phyloP scores from a whole-genome alignment of 805 yeast species.

The Teunomyces atbi region DNA sequence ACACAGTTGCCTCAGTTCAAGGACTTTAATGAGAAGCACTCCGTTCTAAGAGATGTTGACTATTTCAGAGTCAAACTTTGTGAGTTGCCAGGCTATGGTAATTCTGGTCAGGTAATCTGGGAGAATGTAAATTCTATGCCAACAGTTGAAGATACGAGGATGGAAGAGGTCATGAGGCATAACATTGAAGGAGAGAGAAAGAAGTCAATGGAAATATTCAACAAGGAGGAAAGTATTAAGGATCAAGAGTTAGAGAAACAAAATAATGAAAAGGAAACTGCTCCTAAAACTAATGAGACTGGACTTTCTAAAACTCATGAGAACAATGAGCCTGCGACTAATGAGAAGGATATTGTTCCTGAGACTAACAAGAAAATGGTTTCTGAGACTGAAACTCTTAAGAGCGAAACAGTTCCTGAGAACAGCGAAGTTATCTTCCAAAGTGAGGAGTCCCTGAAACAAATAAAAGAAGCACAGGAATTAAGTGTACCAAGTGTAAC shows the following conservation, averaged over 20 bases:
- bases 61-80: constrained; percentile 61
- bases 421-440: no score
- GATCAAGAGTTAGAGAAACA: not conserved
- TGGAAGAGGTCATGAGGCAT: constrained; percentile 46
- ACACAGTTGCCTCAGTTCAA: constrained; percentile 45
- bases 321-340: no score
- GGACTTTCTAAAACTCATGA: not conserved
- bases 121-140: constrained; percentile 54
- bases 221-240: not conserved
- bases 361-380: no score
- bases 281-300: no score
- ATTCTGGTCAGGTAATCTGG: constrained; percentile 62
- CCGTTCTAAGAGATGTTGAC: constrained; percentile 57
- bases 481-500: no score
- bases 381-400: no score
- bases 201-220: not conserved
- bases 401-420: no score
- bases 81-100: constrained; percentile 58
- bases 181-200: constrained; percentile 29
- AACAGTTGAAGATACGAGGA: constrained; percentile 47
- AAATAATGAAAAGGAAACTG: not conserved
- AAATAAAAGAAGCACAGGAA: no score
- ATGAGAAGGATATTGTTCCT: no score
- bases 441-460: no score
- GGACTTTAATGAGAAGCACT: constrained; percentile 53